Percentiles rank a stretch among this genome's conserved stretches.
phyloP scores from a whole-genome alignment of 768 basidiomycete species.

The Pleurotus tuber-regium region DNA sequence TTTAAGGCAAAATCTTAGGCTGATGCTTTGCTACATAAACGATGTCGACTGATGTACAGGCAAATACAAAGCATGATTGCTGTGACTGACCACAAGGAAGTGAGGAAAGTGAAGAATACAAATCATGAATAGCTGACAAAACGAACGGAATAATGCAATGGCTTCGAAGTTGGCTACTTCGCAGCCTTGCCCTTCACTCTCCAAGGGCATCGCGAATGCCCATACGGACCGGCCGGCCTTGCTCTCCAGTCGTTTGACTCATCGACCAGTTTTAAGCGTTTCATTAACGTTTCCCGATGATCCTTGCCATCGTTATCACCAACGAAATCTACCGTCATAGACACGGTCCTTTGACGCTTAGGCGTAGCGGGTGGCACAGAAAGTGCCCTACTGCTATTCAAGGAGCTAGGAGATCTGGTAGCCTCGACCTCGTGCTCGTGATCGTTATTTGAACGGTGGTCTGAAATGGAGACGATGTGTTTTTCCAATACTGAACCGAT shows the following conservation, averaged over 20 bases:
- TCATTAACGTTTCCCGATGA: background rate
- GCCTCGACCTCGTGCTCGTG: background rate
- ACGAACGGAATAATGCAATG: background rate
- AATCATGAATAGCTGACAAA: background rate
- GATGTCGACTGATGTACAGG: no score
- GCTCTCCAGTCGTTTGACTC: background rate
- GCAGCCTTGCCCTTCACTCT: background rate
- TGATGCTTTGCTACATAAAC: no score
- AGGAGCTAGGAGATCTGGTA: background rate
- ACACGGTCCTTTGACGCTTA: background rate
- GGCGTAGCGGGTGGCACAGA: background rate
- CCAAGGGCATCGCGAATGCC: background rate
- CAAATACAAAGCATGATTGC: no score
- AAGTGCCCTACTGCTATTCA: background rate
- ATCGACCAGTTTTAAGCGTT: background rate
- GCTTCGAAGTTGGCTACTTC: background rate
- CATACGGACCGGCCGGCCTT: background rate
- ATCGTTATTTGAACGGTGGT: no score
- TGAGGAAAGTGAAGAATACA: background rate
- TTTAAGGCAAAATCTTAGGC: no score
- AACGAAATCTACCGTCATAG: background rate
- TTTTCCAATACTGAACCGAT: background rate
- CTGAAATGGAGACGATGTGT: no score
- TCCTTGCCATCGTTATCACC: background rate
- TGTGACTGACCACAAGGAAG: no score